These are phyloP conservation scores for Penicillium canariense DNA, from an alignment of 495 filamentous ascomycete species.

Conservation along the genomic window DNA sequence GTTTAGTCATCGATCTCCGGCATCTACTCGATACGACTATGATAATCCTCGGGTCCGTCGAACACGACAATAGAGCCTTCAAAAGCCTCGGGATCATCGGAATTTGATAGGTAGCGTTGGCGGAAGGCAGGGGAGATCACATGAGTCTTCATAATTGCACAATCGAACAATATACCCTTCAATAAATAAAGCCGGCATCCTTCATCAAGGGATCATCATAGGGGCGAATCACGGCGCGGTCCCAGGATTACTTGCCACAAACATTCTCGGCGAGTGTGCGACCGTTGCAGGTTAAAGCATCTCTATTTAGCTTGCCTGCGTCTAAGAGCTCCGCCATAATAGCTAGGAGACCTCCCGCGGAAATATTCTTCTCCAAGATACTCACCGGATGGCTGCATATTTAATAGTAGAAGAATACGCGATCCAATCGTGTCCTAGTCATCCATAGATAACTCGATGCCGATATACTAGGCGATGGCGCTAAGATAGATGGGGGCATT, in stretches of 20 bases:
- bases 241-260: slow-evolving; percentile 42
- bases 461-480: slow-evolving; percentile 54
- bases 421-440: slow-evolving; percentile 54
- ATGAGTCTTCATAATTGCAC: slow-evolving; percentile 57
- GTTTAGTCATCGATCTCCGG: slow-evolving; percentile 46
- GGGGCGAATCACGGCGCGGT: slow-evolving; percentile 43
- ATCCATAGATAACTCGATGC: slow-evolving; percentile 48
- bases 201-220: slow-evolving; percentile 46
- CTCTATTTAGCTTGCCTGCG: slow-evolving; percentile 41
- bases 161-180: slow-evolving; percentile 50
- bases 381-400: slow-evolving; percentile 55
- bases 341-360: slow-evolving; percentile 52
- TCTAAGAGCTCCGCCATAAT: slow-evolving; percentile 53
- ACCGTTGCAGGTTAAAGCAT: slow-evolving; percentile 45
- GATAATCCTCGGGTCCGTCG: slow-evolving; percentile 54
- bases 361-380: slow-evolving; percentile 53
- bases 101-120: slow-evolving; percentile 46
- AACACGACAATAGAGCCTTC: slow-evolving; percentile 51
- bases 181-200: slow-evolving; percentile 53
- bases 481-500: slow-evolving; percentile 57
- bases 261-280: slow-evolving; percentile 42
- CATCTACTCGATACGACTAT: slow-evolving; percentile 45
- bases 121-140: slow-evolving; percentile 51
- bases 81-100: slow-evolving; percentile 51
- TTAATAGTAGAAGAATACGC: slow-evolving; percentile 48